Evolutionary conservation across 2,329 filamentous ascomycete species (phyloP), one percentile per base, ranked within the genome.

Genomic region (Cucurbitaria berberidis): DNA sequence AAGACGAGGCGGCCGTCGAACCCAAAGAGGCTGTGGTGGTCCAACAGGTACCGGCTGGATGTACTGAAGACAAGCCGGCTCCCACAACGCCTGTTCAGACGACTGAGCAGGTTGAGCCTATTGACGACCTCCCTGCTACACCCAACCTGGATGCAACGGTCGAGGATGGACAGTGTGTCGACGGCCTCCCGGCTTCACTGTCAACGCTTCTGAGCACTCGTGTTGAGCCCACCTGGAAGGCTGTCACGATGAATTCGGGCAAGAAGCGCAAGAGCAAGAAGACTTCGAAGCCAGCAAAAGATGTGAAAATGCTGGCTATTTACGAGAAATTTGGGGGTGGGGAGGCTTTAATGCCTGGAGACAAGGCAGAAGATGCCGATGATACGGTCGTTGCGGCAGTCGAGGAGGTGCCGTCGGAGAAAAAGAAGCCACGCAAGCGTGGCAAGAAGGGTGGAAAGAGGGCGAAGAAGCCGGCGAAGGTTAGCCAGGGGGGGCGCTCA

Each of bases 381-480:
- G 29, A 16, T n/a, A 16, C 38, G 21, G 19, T n/a, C 15, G 19
- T n/a, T 5, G 36, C 3, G 5, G 15, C 24, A 3, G 8, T 21
- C 7, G 21, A 13, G 7, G 38, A 41, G 15, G 27, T 30, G 19
- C n/a, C 18, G 8, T 19, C 15, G n/a, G 7, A 22, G 19, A 41
- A 10, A 19, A 45, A 45, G 1, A 53, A 50, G 29, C 4, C 24
- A 10, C 22, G 27, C 13, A 48, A 48, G 41, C 40, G 45, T 10
- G 40, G 51, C 6, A 42, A 38, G 27, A 51, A 45, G 13, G 41
- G 48, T 19, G 41, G 45, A 1, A 42, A 42, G 36, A 45, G 36
- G 32, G 13, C 3, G 4, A 27, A 3, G 0, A 45, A 26, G 7
- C 15, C 30, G 21, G 30, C 18, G 8, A 9, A 13, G 13, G 8